Percentiles rank a stretch among this genome's conserved stretches.
These are phyloP conservation scores for Malus fusca DNA, from an alignment of 306 rosid genomes.

Conservation along the genomic window DNA sequence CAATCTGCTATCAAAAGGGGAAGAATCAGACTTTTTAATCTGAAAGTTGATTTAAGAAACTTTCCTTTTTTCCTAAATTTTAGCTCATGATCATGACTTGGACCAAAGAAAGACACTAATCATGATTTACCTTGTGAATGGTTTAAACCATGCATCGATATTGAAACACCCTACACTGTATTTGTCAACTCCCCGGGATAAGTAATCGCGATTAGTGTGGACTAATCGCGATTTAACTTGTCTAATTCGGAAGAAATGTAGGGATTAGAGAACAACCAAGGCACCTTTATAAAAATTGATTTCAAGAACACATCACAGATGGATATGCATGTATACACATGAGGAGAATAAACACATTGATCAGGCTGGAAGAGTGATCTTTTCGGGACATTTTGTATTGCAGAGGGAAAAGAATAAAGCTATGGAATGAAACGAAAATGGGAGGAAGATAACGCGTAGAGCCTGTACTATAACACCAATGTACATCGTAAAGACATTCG, in stretches of 20 bases:
- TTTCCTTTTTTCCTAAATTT: slow-evolving; percentile 5
- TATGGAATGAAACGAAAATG: neutral
- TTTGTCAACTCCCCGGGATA: neutral
- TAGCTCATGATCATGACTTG: slow-evolving; percentile 7
- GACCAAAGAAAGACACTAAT: slow-evolving; percentile 10
- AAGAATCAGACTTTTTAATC: neutral
- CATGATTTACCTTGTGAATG: slow-evolving; percentile 12
- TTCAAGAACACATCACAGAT: neutral
- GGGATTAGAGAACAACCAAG: neutral
- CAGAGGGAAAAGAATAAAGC: slow-evolving; percentile 23
- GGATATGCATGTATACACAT: neutral
- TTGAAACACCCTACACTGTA: neutral
- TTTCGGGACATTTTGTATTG: neutral
- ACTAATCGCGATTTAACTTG: neutral
- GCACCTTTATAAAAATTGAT: neutral
- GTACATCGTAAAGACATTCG: neutral
- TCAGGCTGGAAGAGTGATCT: neutral
- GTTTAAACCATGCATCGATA: neutral
- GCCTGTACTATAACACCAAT: neutral
- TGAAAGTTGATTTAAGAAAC: slow-evolving; percentile 1
- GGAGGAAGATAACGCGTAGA: neutral
- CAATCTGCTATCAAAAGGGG: slow-evolving; percentile 12
- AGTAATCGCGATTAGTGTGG: neutral
- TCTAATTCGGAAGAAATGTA: neutral
- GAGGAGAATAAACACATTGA: neutral